A percentile compares a stretch with the other conserved stretches of the same genome.
These are phyloP conservation scores for Coelastrella sp. DNA, from an alignment of 139 green algal genomes.

Conservation along the genomic window DNA sequence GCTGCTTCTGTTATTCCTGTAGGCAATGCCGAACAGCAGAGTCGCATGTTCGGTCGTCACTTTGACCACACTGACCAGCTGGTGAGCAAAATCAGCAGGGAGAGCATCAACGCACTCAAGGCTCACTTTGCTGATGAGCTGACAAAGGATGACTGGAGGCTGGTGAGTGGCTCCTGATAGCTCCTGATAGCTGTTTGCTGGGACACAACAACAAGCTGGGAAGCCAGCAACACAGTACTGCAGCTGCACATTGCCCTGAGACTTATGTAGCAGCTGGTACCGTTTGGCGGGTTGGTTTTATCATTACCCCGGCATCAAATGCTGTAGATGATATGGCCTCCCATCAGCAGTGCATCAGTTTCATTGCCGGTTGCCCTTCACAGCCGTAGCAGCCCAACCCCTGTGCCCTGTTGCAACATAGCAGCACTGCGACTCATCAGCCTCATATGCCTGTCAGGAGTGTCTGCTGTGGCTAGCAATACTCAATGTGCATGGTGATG, in stretches of 20 bases:
- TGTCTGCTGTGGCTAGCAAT: not conserved
- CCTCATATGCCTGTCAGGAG: not conserved
- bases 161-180: slow-evolving; percentile 68
- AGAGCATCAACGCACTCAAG: slow-evolving; percentile 93
- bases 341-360: no score
- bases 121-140: slow-evolving; percentile 91
- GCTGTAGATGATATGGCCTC: no score
- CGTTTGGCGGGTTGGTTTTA: not conserved
- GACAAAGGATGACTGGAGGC: slow-evolving; percentile 93
- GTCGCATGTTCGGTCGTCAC: slow-evolving; percentile 92
- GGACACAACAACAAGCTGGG: not conserved
- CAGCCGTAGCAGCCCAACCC: no score
- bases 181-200: not conserved
- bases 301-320: not conserved
- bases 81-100: slow-evolving; percentile 60
- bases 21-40: slow-evolving; percentile 79
- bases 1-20: not conserved
- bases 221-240: not conserved
- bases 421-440: not conserved
- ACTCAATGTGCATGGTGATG: not conserved
- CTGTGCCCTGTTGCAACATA: no score
- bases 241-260: not conserved
- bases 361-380: no score
- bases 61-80: slow-evolving; percentile 87
- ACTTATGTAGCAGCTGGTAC: not conserved